Evolutionary conservation across 192 early-diverging fungal genomes (phyloP).

Genomic region (Coemansia sp.): DNA sequence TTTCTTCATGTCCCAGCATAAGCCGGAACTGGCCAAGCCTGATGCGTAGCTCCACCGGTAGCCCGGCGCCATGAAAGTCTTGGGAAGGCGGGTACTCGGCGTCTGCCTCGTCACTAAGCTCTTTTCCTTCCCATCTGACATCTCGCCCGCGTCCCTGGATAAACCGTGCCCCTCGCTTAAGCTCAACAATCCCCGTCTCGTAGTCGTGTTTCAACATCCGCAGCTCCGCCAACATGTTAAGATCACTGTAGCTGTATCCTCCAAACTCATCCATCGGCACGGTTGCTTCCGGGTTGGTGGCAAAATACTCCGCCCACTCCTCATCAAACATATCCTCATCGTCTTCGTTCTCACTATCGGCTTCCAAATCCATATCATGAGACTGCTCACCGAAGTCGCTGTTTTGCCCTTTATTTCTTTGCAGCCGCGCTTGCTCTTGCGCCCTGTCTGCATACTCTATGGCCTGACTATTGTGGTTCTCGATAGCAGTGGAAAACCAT

Average conservation of each 20-base stretch:
- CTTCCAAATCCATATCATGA: conserved; percentile 1
- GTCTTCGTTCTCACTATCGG: conserved; percentile 2
- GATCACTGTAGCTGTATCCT: conserved; percentile 71
- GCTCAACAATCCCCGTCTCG: conserved; percentile 63
- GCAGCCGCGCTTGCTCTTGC: conserved; percentile 26
- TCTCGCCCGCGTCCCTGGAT: conserved; percentile 69
- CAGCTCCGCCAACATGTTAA: conserved; percentile 85
- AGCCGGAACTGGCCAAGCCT: conserved; percentile 81
- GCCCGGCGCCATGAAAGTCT: conserved; percentile 17
- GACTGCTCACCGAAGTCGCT: conserved; percentile 21
- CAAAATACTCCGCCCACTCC: conserved; percentile 28
- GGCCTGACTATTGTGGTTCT: conserved; percentile 58
- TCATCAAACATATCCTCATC: conserved; percentile 37
- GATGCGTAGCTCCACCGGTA: conserved; percentile 84
- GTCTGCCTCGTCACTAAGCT: conserved; percentile 58
- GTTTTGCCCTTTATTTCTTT: neutral
- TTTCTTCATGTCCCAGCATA: conserved; percentile 63
- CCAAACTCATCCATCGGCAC: conserved; percentile 49
- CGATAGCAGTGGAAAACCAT: conserved; percentile 40
- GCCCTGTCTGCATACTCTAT: conserved; percentile 60
- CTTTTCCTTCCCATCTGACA: conserved; percentile 55
- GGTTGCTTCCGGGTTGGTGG: conserved; percentile 19
- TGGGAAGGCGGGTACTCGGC: conserved; percentile 58
- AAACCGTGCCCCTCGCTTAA: conserved; percentile 69
- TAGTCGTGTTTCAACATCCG: conserved; percentile 79